Evolutionary conservation across 2,329 filamentous ascomycete species (phyloP).

Genomic region (Fusarium virguliforme): DNA sequence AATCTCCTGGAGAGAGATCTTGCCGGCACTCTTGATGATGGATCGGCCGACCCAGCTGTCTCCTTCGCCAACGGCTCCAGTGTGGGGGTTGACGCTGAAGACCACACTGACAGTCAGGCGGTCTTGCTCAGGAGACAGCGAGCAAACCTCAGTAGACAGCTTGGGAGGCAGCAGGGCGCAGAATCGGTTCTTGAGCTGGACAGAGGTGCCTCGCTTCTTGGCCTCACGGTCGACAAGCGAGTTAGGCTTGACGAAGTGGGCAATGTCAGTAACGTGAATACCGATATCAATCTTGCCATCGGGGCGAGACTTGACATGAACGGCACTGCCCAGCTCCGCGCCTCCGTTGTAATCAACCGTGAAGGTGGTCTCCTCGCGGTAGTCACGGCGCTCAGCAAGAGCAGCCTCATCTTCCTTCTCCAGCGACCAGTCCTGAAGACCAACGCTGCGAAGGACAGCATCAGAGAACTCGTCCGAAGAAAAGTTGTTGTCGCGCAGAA

Average conservation of each 20-base stretch:
- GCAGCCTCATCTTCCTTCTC: constrained; percentile 84
- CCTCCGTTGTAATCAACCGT: constrained; percentile 93
- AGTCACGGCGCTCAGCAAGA: constrained; percentile 85
- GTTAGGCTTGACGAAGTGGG: constrained; percentile 97
- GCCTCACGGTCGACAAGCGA: constrained; percentile 97
- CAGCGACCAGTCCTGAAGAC: constrained; percentile 92
- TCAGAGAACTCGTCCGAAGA: constrained; percentile 98
- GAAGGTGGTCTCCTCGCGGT: constrained; percentile 89
- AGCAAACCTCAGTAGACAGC: constrained; percentile 89
- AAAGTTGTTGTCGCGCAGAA: constrained; percentile 99
- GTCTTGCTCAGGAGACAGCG: constrained; percentile 88
- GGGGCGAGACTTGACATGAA: constrained; percentile 88
- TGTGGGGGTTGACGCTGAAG: constrained; percentile 89
- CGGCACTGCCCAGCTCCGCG: constrained; percentile 90
- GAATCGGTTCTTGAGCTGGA: constrained; percentile 92
- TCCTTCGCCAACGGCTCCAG: constrained; percentile 83
- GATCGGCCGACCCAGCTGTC: constrained; percentile 96
- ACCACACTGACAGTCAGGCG: constrained; percentile 93
- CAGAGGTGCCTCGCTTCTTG: constrained; percentile 96
- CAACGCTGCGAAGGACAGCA: constrained; percentile 92
- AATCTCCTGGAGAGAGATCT: constrained; percentile 87
- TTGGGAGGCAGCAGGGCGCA: constrained; percentile 91
- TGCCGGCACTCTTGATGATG: constrained; percentile 92
- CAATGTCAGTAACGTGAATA: constrained; percentile 94
- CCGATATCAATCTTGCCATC: constrained; percentile 94